These are phyloP conservation scores for Nectriaceae sp. DNA, from an alignment of 2,329 filamentous ascomycete genomes.

Conservation along the genomic window DNA sequence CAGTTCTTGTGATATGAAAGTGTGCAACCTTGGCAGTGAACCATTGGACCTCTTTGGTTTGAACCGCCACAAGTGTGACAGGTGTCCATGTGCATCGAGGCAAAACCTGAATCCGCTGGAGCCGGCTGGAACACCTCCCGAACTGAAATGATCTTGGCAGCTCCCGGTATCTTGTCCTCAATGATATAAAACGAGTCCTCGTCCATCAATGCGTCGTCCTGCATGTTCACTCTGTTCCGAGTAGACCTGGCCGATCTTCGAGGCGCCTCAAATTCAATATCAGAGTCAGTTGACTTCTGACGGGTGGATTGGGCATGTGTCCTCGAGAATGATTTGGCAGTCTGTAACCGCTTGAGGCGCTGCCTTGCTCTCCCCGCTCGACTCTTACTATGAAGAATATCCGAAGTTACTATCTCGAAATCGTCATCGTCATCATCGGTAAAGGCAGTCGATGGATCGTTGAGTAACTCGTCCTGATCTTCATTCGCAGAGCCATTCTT, in stretches of 20 bases:
- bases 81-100: constrained; percentile 63
- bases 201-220: constrained; percentile 57
- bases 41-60: constrained; percentile 62
- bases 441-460: constrained; percentile 28
- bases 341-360: constrained; percentile 22
- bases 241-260: constrained; percentile 52
- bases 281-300: constrained; percentile 37
- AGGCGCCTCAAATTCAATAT: constrained; percentile 55
- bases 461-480: constrained; percentile 36
- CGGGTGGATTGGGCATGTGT: constrained; percentile 8
- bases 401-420: constrained; percentile 40
- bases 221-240: constrained; percentile 46
- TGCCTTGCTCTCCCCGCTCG: constrained; percentile 22
- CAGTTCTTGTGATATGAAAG: constrained; percentile 81
- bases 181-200: constrained; percentile 57
- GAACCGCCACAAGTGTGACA: constrained; percentile 69
- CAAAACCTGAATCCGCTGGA: constrained; percentile 65
- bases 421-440: constrained; percentile 37
- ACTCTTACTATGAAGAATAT: constrained; percentile 31
- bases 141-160: constrained; percentile 62
- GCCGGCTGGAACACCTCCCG: constrained; percentile 73
- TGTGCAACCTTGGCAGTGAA: constrained; percentile 91
- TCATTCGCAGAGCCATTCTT: constrained; percentile 21
- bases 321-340: constrained; percentile 14
- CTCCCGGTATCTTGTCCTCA: constrained; percentile 45